A percentile compares a stretch with the other conserved stretches of the same genome.
Conservation (phyloP, 441 rosid species). For the Populus hybrid region DNA sequence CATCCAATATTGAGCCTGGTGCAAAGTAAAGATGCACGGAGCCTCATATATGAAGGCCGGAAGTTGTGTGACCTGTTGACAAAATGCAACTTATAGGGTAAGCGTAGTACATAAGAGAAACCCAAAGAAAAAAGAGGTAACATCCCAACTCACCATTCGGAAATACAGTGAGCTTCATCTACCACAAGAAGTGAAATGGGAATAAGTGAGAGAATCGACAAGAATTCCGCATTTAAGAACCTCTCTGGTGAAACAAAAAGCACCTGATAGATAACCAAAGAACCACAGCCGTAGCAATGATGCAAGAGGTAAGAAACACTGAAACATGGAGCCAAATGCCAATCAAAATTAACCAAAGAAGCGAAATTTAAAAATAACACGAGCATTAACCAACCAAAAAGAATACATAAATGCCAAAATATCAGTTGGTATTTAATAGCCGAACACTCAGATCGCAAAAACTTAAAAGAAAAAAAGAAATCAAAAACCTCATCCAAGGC, state of each 20-base stretch:
- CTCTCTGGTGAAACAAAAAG: slow-evolving; percentile 96
- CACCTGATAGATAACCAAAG: slow-evolving; percentile 50
- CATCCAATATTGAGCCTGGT: slow-evolving; percentile 60
- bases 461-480: not conserved
- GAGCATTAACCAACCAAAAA: not conserved
- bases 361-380: not conserved
- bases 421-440: not conserved
- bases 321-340: not conserved
- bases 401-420: not conserved
- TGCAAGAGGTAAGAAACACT: not conserved
- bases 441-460: not conserved
- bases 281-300: slow-evolving; percentile 14
- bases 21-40: slow-evolving; percentile 77
- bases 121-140: slow-evolving; percentile 13
- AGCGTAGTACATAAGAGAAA: not conserved
- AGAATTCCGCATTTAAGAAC: slow-evolving; percentile 69
- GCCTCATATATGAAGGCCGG: slow-evolving; percentile 94
- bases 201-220: slow-evolving; percentile 53
- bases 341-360: not conserved
- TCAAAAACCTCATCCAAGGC: not conserved
- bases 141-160: slow-evolving; percentile 75
- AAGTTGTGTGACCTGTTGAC: slow-evolving; percentile 85
- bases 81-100: not conserved
- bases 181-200: slow-evolving; percentile 81
- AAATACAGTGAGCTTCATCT: slow-evolving; percentile 96